phyloP scores from a whole-genome alignment of 2,329 filamentous ascomycete genomes.

The Botrytis tulipae region DNA sequence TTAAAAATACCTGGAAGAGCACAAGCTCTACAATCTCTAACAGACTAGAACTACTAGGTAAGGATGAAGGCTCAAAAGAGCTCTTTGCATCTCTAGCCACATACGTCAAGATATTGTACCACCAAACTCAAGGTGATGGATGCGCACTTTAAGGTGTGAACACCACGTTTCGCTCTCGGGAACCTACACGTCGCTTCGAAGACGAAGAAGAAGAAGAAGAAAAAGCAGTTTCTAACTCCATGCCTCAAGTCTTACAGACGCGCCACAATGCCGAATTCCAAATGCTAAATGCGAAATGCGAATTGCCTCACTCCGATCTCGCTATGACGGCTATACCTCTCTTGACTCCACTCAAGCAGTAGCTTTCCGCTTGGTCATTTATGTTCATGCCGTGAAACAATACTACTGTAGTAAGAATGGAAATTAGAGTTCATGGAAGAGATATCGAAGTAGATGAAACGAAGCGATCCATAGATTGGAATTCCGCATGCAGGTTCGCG shows the following conservation, averaged over 20 bases:
- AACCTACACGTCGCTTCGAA: background rate
- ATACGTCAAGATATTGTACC: background rate
- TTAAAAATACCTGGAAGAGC: too few relatives aligned
- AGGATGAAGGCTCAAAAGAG: background rate
- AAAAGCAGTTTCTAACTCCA: background rate
- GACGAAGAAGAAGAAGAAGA: background rate
- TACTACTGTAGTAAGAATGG: background rate
- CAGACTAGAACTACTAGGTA: background rate
- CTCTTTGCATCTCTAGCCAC: background rate
- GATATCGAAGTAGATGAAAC: conserved; percentile 8
- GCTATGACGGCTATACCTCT: background rate
- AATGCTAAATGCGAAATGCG: background rate
- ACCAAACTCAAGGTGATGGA: background rate
- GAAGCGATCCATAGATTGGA: background rate
- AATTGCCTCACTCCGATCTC: conserved; percentile 9
- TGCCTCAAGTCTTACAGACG: conserved; percentile 2
- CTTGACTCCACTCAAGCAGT: background rate
- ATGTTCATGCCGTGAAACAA: background rate
- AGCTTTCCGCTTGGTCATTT: conserved; percentile 2
- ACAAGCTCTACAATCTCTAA: background rate
- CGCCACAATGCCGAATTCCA: background rate
- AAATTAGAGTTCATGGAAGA: background rate
- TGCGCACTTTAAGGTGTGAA: background rate
- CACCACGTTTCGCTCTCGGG: background rate
- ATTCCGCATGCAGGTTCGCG: background rate